A percentile compares a stretch with the other conserved stretches of the same genome.
Conservation (phyloP, 495 filamentous ascomycete genomes). For the Opeltia flavorubescens region DNA sequence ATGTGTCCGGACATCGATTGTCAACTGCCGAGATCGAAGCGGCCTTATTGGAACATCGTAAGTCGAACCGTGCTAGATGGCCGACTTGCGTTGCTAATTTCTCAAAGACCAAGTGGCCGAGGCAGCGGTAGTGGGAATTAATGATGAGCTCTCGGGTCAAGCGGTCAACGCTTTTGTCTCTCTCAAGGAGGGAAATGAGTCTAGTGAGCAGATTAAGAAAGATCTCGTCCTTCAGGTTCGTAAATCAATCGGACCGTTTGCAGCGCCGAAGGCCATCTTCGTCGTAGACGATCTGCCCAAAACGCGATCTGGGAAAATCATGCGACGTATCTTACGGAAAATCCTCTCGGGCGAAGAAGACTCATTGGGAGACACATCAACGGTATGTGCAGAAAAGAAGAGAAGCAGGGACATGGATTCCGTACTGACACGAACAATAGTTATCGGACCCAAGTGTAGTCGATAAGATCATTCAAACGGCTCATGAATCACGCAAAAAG, state of each 20-base stretch:
- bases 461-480: constrained; percentile 70
- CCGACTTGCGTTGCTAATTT: not conserved
- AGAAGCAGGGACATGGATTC: not conserved
- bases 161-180: constrained; percentile 94
- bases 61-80: constrained; percentile 14
- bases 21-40: constrained; percentile 98
- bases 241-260: constrained; percentile 94
- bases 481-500: constrained; percentile 49
- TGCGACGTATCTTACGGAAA: constrained; percentile 94
- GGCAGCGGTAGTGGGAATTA: constrained; percentile 86
- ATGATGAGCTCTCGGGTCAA: constrained; percentile 89
- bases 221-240: constrained; percentile 89
- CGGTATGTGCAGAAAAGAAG: constrained; percentile 39
- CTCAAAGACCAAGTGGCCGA: constrained; percentile 60
- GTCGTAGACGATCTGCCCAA: constrained; percentile 89
- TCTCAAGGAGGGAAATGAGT: constrained; percentile 74
- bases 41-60: constrained; percentile 80
- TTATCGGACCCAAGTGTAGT: constrained; percentile 84
- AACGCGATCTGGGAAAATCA: constrained; percentile 95
- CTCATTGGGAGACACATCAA: constrained; percentile 83
- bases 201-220: constrained; percentile 72
- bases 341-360: constrained; percentile 94
- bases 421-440: constrained; percentile 35
- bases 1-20: constrained; percentile 88
- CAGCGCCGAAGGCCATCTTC: constrained; percentile 85